Evolutionary conservation across 2,329 filamentous ascomycete genomes (phyloP).

Genomic region (Curvularia eragrostidis): DNA sequence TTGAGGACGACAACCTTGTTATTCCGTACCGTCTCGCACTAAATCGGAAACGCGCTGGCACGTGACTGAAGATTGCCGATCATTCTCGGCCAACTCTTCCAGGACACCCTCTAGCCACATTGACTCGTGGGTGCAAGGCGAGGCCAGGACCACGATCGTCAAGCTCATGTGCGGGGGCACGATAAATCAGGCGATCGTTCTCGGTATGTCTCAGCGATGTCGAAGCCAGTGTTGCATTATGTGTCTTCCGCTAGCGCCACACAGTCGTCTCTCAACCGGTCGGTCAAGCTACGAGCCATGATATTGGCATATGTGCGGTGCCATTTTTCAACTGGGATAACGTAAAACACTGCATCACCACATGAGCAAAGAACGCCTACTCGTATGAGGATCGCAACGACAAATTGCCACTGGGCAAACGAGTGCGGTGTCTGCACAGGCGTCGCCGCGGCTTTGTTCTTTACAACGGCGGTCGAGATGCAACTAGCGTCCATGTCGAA

Average conservation of each 20-base stretch:
- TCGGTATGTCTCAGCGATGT: background rate
- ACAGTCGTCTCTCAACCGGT: background rate
- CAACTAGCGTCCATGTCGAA: conserved; percentile 12
- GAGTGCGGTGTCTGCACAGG: conserved; percentile 3
- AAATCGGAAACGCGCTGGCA: conserved; percentile 6
- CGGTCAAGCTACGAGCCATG: background rate
- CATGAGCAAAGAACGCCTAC: too few relatives aligned
- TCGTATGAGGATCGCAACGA: background rate
- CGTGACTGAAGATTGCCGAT: background rate
- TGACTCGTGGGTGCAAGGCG: background rate
- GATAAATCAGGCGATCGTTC: background rate
- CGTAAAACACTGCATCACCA: background rate
- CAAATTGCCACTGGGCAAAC: background rate
- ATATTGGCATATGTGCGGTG: background rate
- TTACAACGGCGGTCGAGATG: conserved; percentile 10
- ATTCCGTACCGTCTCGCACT: background rate
- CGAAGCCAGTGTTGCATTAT: background rate
- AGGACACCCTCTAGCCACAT: background rate
- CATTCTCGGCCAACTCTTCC: background rate
- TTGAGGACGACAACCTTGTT: background rate
- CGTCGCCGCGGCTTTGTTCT: background rate
- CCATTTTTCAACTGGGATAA: background rate
- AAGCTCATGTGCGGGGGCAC: background rate
- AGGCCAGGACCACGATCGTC: background rate
- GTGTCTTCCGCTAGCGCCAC: background rate